Evolutionary conservation across 768 basidiomycete genomes (phyloP), one percentile per base, ranked within the genome.

Genomic region (Boletus reticulatus): DNA sequence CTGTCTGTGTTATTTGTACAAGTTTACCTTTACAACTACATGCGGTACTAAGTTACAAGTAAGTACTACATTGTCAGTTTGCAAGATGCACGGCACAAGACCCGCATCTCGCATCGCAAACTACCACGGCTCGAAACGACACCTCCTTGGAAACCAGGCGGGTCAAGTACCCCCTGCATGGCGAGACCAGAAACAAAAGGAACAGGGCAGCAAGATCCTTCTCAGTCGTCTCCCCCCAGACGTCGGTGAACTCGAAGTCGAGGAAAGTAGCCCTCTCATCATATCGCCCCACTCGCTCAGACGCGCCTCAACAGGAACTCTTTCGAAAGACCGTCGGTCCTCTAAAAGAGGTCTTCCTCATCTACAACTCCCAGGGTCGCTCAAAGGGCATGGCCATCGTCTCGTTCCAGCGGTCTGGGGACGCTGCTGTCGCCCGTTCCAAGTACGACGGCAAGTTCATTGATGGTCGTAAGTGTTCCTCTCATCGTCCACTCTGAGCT

Each of bases 311-410:
- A 39, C 62, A 92, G 89, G 84, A 88, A 39, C 74, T 92, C 49
- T 90, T 92, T 69, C 79, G 74, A 58, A 89, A 85, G 69, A 92
- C 89, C 0, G 78, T 92, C 22, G 89, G 89, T 4, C 87, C 88
- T 0, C 67, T 90, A 56, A 84, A 78, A 65, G 88, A 90, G 39
- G 77, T 75, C 27, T 87, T 91, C 58, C 63, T 91, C 62, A 79
- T 90, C 17, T 87, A 88, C 74, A 92, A 91, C 68, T 83, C 81
- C 4, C 84, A 89, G 62, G 89, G 84, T 0, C 78, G 76, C 51
- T 87, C 88, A 43, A 90, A 88, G 64, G 89, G 89, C 19, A 90
- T 91, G 88, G 89, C 89, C 3, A 69, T 92, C 14, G 85, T 91
- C 4, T 63, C 75, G 0, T 92, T 92, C 63, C 79, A 84, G 61